A percentile compares a stretch with the other conserved stretches of the same genome.
phyloP scores from a whole-genome alignment of 768 basidiomycete genomes.

The Mrakia gelida region DNA sequence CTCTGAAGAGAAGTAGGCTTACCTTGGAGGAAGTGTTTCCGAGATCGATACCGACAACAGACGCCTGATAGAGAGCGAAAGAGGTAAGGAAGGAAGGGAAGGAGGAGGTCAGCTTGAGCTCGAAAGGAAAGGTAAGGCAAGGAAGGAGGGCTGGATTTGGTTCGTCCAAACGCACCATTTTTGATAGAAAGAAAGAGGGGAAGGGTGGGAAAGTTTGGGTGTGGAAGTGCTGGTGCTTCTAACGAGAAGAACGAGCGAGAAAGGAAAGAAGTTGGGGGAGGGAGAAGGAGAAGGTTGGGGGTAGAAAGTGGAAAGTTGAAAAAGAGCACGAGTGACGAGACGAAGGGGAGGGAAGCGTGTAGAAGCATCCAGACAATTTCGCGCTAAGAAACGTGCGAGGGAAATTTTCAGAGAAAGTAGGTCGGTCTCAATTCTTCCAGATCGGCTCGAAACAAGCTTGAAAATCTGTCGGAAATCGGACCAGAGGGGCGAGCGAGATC shows the following conservation, averaged over 20 bases:
- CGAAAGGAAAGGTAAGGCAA: neutral
- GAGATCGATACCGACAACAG: conserved; percentile 90
- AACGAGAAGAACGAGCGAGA: conserved; percentile 12
- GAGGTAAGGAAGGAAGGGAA: neutral
- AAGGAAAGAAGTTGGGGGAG: neutral
- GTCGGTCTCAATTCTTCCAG: too few species aligned
- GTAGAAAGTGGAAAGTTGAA: neutral
- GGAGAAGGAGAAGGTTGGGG: neutral
- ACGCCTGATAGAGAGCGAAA: conserved; percentile 28
- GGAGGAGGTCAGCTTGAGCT: conserved; percentile 2
- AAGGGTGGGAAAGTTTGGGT: neutral
- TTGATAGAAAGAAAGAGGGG: neutral
- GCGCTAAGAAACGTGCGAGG: too few species aligned
- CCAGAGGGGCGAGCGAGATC: too few species aligned
- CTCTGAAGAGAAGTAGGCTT: conserved; percentile 34
- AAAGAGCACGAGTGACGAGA: neutral
- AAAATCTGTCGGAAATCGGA: too few species aligned
- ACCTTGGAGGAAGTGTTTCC: conserved; percentile 87
- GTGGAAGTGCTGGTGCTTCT: conserved; percentile 2
- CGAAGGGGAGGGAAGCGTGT: neutral
- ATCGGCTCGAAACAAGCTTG: too few species aligned
- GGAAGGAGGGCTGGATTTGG: neutral
- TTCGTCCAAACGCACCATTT: conserved; percentile 3
- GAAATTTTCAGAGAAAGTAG: too few species aligned
- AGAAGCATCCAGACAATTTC: too few species aligned